phyloP scores from a whole-genome alignment of 1,284 basidiomycete genomes.

The Calocybe gambosa region DNA sequence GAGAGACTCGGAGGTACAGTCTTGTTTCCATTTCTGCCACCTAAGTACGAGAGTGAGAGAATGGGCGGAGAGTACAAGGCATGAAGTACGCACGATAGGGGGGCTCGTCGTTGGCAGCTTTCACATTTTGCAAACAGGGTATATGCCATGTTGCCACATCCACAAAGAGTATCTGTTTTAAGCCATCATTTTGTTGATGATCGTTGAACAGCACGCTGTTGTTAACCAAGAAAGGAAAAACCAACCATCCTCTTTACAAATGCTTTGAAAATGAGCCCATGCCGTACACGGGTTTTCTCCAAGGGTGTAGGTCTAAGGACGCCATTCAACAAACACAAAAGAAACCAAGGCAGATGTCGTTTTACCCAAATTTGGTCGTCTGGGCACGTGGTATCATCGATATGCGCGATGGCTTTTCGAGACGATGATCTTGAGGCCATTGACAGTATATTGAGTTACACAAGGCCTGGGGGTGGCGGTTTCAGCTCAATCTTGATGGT shows the following conservation, averaged over 20 bases:
- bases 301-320: conserved; percentile 14
- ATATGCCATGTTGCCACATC: conserved; percentile 16
- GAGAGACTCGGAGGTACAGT: not conserved
- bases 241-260: conserved; percentile 9
- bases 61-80: not conserved
- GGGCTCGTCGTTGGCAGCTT: conserved; percentile 8
- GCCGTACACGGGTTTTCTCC: conserved; percentile 19
- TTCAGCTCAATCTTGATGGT: not conserved
- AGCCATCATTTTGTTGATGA: not conserved
- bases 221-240: not conserved
- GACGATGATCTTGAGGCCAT: not conserved
- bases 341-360: not conserved
- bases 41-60: not conserved
- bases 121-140: conserved; percentile 15
- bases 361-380: conserved; percentile 4
- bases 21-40: not conserved
- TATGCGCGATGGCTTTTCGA: not conserved
- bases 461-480: not conserved
- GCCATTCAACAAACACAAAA: not conserved
- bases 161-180: conserved; percentile 7
- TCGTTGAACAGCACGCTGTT: conserved; percentile 3
- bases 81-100: conserved; percentile 2
- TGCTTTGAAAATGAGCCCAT: conserved; percentile 15
- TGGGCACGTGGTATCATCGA: not conserved
- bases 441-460: not conserved